These are phyloP conservation scores for Pilasporangium apinafurcum DNA, from an alignment of 352 stramenopile genomes.

Conservation along the genomic window DNA sequence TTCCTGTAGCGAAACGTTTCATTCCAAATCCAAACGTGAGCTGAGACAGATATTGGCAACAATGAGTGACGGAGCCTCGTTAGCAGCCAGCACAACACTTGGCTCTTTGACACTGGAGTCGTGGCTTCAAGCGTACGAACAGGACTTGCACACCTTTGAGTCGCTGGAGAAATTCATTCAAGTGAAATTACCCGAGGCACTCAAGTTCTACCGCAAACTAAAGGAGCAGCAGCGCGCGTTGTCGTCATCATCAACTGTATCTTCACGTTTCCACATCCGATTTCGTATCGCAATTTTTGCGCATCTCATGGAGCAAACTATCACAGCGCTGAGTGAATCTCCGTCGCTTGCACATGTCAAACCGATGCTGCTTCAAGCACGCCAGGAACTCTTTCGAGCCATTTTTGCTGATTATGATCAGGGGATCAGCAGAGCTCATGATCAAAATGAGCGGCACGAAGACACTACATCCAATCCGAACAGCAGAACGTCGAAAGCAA, in stretches of 20 bases:
- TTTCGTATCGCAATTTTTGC: slow-evolving; percentile 38
- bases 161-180: slow-evolving; percentile 39
- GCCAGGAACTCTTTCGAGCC: slow-evolving; percentile 34
- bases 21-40: too few species aligned
- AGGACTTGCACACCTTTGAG: slow-evolving; percentile 34
- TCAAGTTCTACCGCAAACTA: slow-evolving; percentile 37
- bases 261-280: slow-evolving; percentile 25
- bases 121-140: slow-evolving; percentile 43
- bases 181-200: slow-evolving; percentile 42
- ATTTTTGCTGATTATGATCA: slow-evolving; percentile 42
- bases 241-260: slow-evolving; percentile 1
- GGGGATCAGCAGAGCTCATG: background rate
- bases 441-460: background rate
- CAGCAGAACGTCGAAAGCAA: slow-evolving; percentile 1
- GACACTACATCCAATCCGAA: background rate
- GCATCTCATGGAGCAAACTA: slow-evolving; percentile 31
- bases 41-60: too few species aligned
- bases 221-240: slow-evolving; percentile 7
- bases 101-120: slow-evolving; percentile 20
- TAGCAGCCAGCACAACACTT: background rate
- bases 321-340: slow-evolving; percentile 26
- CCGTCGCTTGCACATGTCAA: slow-evolving; percentile 17
- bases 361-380: slow-evolving; percentile 17
- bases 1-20: too few species aligned
- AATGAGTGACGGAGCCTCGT: background rate